Evolutionary conservation across 208 protist species (phyloP).

Genomic region (Jaenimonas drosophilae): DNA sequence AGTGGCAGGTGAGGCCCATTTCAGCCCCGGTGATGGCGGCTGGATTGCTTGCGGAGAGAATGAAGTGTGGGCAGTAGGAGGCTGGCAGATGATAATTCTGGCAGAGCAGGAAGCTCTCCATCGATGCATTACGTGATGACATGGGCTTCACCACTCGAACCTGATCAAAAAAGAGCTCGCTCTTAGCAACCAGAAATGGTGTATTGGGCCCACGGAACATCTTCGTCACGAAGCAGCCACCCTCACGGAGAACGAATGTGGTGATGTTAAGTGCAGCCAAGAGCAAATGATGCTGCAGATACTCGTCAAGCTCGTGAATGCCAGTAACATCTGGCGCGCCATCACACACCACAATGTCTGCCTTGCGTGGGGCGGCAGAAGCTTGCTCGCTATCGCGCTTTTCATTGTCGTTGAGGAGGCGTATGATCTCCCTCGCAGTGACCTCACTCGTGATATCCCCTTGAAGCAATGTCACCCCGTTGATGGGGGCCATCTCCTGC

Average conservation of each 20-base stretch:
- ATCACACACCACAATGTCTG: slow-evolving; percentile 98
- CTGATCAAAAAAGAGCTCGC: slow-evolving; percentile 94
- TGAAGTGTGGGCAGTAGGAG: slow-evolving; percentile 64
- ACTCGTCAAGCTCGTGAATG: slow-evolving; percentile 99
- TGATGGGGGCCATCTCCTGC: slow-evolving; percentile 99
- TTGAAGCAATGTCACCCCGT: slow-evolving; percentile 89
- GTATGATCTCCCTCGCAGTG: slow-evolving; percentile 86
- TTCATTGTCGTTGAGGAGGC: slow-evolving; percentile 73
- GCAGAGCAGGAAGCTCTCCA: slow-evolving; percentile 95
- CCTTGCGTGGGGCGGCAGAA: slow-evolving; percentile 21
- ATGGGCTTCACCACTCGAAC: slow-evolving; percentile 96
- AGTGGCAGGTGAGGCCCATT: background rate
- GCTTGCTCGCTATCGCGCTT: slow-evolving; percentile 1
- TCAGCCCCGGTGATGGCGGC: background rate
- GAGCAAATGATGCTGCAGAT: slow-evolving; percentile 97
- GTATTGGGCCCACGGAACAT: slow-evolving; percentile 97
- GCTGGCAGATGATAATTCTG: slow-evolving; percentile 85
- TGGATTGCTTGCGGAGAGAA: slow-evolving; percentile 7
- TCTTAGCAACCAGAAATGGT: slow-evolving; percentile 90
- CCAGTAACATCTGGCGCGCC: slow-evolving; percentile 99
- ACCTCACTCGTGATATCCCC: slow-evolving; percentile 85
- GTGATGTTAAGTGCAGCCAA: slow-evolving; percentile 98
- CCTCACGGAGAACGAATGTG: slow-evolving; percentile 88
- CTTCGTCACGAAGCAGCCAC: slow-evolving; percentile 96
- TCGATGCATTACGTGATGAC: slow-evolving; percentile 91